Percentiles rank a stretch among this genome's conserved stretches.
phyloP scores from a whole-genome alignment of 1,284 basidiomycete genomes.

The Ceratobasidium papillatum region DNA sequence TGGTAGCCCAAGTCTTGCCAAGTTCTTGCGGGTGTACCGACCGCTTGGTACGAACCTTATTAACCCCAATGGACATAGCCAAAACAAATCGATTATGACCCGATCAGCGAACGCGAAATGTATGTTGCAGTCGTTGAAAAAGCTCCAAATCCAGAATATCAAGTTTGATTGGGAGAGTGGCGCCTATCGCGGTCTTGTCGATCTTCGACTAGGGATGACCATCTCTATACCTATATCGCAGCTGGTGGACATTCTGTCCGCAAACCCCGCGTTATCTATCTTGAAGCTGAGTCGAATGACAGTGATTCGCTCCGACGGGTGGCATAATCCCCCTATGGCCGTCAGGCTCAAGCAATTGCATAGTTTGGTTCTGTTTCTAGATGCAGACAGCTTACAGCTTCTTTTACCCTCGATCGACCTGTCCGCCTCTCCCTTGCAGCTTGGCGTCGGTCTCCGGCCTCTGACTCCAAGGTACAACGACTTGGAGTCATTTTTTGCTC shows the following conservation, averaged over 20 bases:
- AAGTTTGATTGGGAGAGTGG: background rate
- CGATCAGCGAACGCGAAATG: background rate
- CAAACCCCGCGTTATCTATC: background rate
- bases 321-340: background rate
- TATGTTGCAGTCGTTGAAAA: background rate
- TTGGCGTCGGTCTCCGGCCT: background rate
- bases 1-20: background rate
- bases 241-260: background rate
- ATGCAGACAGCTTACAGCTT: background rate
- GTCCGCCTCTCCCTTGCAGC: background rate
- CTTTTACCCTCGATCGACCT: background rate
- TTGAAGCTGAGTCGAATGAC: background rate
- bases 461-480: background rate
- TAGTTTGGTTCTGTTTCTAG: background rate
- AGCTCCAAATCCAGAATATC: background rate
- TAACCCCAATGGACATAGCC: background rate
- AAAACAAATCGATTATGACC: background rate
- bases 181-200: background rate
- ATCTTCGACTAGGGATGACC: background rate
- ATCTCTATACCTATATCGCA: background rate
- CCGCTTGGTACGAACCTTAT: background rate
- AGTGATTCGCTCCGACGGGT: background rate
- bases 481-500: background rate
- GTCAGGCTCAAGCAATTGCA: background rate
- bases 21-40: background rate